Evolutionary conservation across 1,284 basidiomycete genomes (phyloP).

Genomic region (Porogramme epimiltina): DNA sequence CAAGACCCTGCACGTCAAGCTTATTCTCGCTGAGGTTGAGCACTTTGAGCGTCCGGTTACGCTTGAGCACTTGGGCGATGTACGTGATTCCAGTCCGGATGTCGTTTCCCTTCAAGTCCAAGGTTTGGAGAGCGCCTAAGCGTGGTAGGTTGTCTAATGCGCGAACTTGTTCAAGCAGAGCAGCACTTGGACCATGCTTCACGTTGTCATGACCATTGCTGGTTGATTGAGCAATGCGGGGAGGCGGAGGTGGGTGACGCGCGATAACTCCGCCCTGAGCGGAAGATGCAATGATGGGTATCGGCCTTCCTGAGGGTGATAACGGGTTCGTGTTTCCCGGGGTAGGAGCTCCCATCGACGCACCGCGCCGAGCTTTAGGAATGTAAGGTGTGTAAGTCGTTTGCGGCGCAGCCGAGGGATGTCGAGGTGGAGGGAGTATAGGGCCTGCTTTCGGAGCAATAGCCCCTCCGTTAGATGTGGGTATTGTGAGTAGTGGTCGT

Average conservation of each 20-base stretch:
- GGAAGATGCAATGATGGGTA: conserved; percentile 77
- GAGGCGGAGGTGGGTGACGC: conserved; percentile 48
- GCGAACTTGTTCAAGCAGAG: conserved; percentile 76
- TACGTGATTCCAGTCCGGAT: conserved; percentile 87
- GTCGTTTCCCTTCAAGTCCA: conserved; percentile 93
- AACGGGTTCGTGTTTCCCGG: conserved; percentile 46
- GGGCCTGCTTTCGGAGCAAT: conserved; percentile 41
- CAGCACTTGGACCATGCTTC: conserved; percentile 66
- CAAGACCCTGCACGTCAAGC: conserved; percentile 82
- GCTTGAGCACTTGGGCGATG: conserved; percentile 92
- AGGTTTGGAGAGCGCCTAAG: conserved; percentile 82
- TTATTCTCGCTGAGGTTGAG: conserved; percentile 94
- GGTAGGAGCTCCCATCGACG: conserved; percentile 31
- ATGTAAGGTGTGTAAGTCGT: conserved; percentile 84
- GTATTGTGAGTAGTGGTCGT: conserved; percentile 23
- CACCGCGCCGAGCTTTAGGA: conserved; percentile 57
- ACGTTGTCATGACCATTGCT: conserved; percentile 22
- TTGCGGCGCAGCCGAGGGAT: conserved; percentile 52
- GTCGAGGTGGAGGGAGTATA: conserved; percentile 62
- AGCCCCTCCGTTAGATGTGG: conserved; percentile 18
- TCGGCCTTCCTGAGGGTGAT: conserved; percentile 54
- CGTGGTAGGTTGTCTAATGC: conserved; percentile 85
- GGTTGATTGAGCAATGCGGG: conserved; percentile 15
- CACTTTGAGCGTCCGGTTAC: conserved; percentile 93
- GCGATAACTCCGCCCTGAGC: conserved; percentile 79